These are phyloP conservation scores for Fonsecaea multimorphosa DNA, from an alignment of 2,329 filamentous ascomycete genomes.

Conservation along the genomic window DNA sequence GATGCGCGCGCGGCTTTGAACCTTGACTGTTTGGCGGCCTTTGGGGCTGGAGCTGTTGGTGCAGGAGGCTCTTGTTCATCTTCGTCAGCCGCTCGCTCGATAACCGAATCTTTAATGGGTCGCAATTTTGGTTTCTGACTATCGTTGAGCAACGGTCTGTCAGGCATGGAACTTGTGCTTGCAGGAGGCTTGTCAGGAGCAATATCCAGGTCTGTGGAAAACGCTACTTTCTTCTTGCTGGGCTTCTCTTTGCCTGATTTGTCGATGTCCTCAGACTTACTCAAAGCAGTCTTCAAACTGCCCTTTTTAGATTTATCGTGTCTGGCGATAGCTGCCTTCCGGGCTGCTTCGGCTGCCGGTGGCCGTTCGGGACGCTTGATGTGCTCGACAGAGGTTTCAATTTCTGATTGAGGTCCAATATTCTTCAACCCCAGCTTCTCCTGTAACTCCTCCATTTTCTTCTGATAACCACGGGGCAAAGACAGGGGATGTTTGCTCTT, in stretches of 20 bases:
- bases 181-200: constrained; percentile 49
- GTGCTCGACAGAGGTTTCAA: constrained; percentile 17
- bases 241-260: constrained; percentile 41
- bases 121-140: constrained; percentile 7
- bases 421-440: constrained; percentile 71
- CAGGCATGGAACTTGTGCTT: constrained; percentile 16
- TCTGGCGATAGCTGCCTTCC: constrained; percentile 37
- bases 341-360: constrained; percentile 39
- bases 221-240: constrained; percentile 76
- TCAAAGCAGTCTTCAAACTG: constrained; percentile 21
- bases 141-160: constrained; percentile 19
- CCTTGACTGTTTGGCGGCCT: constrained; percentile 33
- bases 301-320: constrained; percentile 31
- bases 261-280: constrained; percentile 6
- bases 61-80: constrained; percentile 36
- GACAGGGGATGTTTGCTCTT: constrained; percentile 65
- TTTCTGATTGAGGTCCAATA: constrained; percentile 56
- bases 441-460: constrained; percentile 86
- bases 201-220: constrained; percentile 76
- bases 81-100: constrained; percentile 47
- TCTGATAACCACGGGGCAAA: constrained; percentile 64
- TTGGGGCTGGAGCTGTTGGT: constrained; percentile 37
- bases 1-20: constrained; percentile 38
- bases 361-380: constrained; percentile 26
- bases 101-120: constrained; percentile 51